These are phyloP conservation scores for Nannochloropsis oceanica DNA, from an alignment of 108 stramenopile genomes.

Conservation along the genomic window DNA sequence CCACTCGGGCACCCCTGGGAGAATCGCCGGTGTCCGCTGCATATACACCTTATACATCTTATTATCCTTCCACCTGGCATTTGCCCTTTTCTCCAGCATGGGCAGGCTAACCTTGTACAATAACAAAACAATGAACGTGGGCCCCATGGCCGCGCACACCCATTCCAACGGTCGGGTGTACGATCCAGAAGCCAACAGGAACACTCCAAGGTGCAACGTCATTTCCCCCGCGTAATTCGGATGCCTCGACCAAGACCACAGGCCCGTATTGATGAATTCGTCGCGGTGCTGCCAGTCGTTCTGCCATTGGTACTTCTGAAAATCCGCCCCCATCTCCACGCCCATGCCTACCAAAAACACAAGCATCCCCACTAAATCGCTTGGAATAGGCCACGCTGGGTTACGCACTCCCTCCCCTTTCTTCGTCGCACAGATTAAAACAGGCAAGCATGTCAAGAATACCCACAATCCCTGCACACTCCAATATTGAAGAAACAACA, in stretches of 20 bases:
- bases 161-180: not conserved
- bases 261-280: not conserved
- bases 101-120: not conserved
- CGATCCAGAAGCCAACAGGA: not conserved
- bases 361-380: not conserved
- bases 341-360: not conserved
- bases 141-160: not conserved
- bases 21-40: not conserved
- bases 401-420: not conserved
- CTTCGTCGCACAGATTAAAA: not conserved
- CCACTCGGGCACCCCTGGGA: not conserved
- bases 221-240: not conserved
- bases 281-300: not conserved
- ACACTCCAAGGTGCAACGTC: not conserved
- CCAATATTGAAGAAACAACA: not conserved
- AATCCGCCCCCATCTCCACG: not conserved
- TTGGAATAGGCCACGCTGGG: not conserved
- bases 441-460: not conserved
- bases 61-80: not conserved
- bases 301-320: not conserved
- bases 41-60: not conserved
- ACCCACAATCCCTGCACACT: not conserved
- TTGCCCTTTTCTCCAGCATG: not conserved
- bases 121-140: not conserved
- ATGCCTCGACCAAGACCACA: not conserved